Evolutionary conservation across 1,284 basidiomycete species (phyloP), one percentile per base, ranked within the genome.

Genomic region (Trichosporon ovoides): DNA sequence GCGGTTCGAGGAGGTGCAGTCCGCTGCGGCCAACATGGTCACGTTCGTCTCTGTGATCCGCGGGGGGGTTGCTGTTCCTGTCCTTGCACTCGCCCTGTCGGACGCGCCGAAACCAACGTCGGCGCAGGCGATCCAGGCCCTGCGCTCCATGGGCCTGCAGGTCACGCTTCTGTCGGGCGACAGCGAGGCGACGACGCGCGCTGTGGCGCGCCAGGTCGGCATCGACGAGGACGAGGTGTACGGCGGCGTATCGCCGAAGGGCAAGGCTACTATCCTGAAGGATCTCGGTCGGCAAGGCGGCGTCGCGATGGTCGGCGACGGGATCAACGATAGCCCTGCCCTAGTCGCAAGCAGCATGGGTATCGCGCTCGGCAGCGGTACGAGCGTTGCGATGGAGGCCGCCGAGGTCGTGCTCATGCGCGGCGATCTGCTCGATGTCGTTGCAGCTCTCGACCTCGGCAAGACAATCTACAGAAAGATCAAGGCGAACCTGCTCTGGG

Each of bases 351-450:
- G 95, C 0, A 91, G 91, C 2, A 88, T 98, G 33, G 96, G 96
- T 22, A 95, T 99, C 62, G 96, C 96, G 0, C 84, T 99, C 1
- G 91, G 90, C 18, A 91, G 91, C 0, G 96, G 96, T 20, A 94
- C 96, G 7, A 94, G 92, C 22, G 91, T 98, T 37, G 96, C 96
- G 3, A 88, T 99, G 61, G 95, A 98, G 79, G 95, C 96, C 0
- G 96, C 96, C 9, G 92, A 96, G 76, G 88, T 98, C 61, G 94
- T 99, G 13, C 86, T 99, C 59, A 97, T 98, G 90, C 88, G 91
- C 56, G 89, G 89, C 7, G 91, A 98, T 73, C 83, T 98, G 10
- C 83, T 97, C 55, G 96, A 98, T 73, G 96, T 99, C 57, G 92
- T 98, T 59, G 92, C 95, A 0, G 91, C 95, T 0, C 84, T 98